Evolutionary conservation across 1,139 yeast species (phyloP), one percentile per base, ranked within the genome.

Genomic region (Petasospora fabianii): DNA sequence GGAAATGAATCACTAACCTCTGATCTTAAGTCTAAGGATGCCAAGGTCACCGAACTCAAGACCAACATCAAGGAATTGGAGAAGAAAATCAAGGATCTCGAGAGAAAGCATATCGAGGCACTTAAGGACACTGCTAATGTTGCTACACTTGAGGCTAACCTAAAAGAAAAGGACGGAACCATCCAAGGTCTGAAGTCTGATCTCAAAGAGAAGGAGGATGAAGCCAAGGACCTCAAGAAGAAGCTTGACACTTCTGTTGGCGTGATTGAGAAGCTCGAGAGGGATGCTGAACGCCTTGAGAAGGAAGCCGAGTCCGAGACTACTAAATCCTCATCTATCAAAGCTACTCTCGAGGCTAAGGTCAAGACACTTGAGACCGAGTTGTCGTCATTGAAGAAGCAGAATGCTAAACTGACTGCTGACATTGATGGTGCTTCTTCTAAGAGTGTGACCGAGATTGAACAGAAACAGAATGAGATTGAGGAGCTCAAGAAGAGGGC

Each of bases 21-120:
- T 14, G 44, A 38, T 7, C 4, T 34, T 17, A 20, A 24, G 16
- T 36, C 41, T 13, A 41, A 36, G 31, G 42, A 41, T 5, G 13
- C 38, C 1, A 38, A 38, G 27, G 17, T 43, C 10, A 14, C 17
- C 14, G 47, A 43, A 28, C 27, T 43, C 15, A 39, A 40, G 32
- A 13, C 13, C 2, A 8, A 32, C 1, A 12, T 34, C 3, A 35
- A 32, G 24, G 17, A 15, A 1, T 9, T 17, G 7, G 40, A 34
- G 24, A 18, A n/a, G 1, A 15, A 20, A 9, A 4, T 24, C 19
- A 35, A 37, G 22, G 27, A 17, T 10, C 24, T 28, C 7, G 26
- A 32, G 21, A 20, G 6, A 6, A 36, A 32, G 20, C 13, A 31
- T 5, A 2, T 14, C 11, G 34, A 18, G 2, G 9, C 35, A 12